These are phyloP conservation scores for Microglena sp. DNA, from an alignment of 139 green algal genomes.

Conservation along the genomic window DNA sequence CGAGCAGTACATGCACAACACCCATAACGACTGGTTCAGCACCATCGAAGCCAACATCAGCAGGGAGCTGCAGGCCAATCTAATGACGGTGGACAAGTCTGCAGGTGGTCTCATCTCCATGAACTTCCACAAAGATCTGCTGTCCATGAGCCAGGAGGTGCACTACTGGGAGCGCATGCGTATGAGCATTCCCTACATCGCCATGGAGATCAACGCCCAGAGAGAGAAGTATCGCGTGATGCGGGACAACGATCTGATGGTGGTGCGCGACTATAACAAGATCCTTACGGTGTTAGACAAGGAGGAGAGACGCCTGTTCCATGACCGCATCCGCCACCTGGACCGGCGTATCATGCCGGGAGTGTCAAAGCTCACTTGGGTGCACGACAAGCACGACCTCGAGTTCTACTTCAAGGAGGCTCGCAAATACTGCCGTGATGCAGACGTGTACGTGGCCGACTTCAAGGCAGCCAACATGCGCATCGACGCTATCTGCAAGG, in stretches of 20 bases:
- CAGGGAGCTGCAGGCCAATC: conserved; percentile 50
- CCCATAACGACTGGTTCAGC: conserved; percentile 72
- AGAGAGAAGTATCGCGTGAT: conserved; percentile 74
- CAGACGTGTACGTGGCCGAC: conserved; percentile 50
- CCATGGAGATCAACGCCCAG: conserved; percentile 77
- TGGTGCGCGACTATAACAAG: conserved; percentile 58
- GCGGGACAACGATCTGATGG: conserved; percentile 57
- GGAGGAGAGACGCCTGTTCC: conserved; percentile 72
- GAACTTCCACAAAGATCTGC: conserved; percentile 72
- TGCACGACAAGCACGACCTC: conserved; percentile 45
- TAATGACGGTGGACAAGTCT: conserved; percentile 56
- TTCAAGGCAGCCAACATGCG: conserved; percentile 49
- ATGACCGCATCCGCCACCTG: conserved; percentile 72
- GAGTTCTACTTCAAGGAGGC: conserved; percentile 74
- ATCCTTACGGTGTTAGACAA: conserved; percentile 56
- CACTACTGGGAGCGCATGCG: conserved; percentile 77
- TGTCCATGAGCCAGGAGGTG: conserved; percentile 60
- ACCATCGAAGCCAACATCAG: conserved; percentile 45
- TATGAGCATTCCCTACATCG: conserved; percentile 67
- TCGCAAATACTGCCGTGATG: conserved; percentile 59
- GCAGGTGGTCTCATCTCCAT: conserved; percentile 57
- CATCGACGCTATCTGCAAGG: conserved; percentile 38
- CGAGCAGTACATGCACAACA: conserved; percentile 68
- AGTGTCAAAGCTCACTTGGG: conserved; percentile 71
- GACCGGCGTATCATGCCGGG: conserved; percentile 77